Evolutionary conservation across 2,329 filamentous ascomycete genomes (phyloP), one percentile per base, ranked within the genome.

Genomic region (Elsinoe necatrix): DNA sequence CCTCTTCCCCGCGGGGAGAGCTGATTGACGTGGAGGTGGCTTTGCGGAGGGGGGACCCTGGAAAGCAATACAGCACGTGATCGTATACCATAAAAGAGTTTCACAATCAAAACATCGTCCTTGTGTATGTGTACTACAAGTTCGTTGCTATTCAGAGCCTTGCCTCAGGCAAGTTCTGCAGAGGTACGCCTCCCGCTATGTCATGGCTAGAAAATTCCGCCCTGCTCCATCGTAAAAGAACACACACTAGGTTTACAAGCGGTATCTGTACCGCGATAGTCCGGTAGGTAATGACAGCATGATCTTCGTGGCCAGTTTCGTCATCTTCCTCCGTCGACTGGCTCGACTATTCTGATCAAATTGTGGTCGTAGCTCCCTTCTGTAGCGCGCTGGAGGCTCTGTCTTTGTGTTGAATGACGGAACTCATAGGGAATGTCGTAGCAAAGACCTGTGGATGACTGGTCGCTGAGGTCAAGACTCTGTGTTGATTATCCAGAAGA

Each of bases 181-280:
- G 7, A 20, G 29, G 14, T 31, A 20, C 31, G 31, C 48, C 31
- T n/a, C 29, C 34, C 48, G 31, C 48, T 25, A 39, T 39, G 31
- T 52, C 29, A 52, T 35, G 48, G 29, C 18, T 14, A 23, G 31
- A 20, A 18, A 21, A 14, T 6, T 7, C 31, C 48, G n/a, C 48
- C 8, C 9, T 9, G 16, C 6, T 34, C 16, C 25, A 39, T 37
- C 31, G 12, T 37, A 37, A 52, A 35, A 31, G 14, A 34, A 50
- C 41, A 50, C 25, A 50, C 45, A 50, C 45, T 50, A 50, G 45
- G 45, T 50, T 34, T 50, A 50, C 27, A 31, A 50, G 45, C 45
- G 29, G n/a, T 31, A 50, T 50, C 45, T 50, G 21, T n/a, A 5
- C 41, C 41, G 41, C 41, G 9, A 45, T 45, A 4, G 16, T 23